Percentiles rank a stretch among this genome's conserved stretches.
These are phyloP conservation scores for Populus tomentosa DNA, from an alignment of 441 rosid genomes.

Conservation along the genomic window DNA sequence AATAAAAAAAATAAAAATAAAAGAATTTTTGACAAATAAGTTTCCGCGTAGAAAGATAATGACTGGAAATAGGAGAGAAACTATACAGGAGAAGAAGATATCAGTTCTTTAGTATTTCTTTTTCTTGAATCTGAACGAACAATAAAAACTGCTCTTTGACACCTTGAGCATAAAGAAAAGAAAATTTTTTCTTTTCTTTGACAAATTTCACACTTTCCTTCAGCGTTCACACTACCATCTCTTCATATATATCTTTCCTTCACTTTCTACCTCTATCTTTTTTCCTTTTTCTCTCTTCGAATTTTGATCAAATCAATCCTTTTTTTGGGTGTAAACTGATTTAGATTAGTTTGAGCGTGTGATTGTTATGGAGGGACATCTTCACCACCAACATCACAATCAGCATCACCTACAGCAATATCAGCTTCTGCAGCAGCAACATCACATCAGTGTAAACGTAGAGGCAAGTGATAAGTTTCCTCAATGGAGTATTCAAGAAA, in stretches of 20 bases:
- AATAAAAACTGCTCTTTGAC: conserved; percentile 25
- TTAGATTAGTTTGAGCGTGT: conserved; percentile 1
- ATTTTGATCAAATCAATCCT: background rate
- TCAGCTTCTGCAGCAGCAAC: conserved; percentile 27
- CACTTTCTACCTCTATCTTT: conserved; percentile 16
- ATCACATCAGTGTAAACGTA: conserved; percentile 35
- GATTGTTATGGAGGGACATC: conserved; percentile 48
- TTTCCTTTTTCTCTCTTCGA: conserved; percentile 7
- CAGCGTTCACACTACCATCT: conserved; percentile 36
- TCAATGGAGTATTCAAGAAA: conserved; percentile 90
- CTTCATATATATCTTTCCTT: conserved; percentile 24
- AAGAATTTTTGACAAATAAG: conserved; percentile 24
- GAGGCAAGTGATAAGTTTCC: conserved; percentile 77
- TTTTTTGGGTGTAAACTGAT: background rate
- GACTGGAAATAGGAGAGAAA: conserved; percentile 24
- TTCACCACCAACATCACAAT: conserved; percentile 41
- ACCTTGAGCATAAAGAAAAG: conserved; percentile 18
- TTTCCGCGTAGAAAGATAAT: conserved; percentile 89
- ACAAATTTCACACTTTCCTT: conserved; percentile 50
- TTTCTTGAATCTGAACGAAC: conserved; percentile 33
- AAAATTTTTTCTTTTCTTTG: background rate
- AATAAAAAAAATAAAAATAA: background rate
- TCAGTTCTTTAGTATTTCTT: conserved; percentile 2
- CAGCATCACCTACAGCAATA: conserved; percentile 19
- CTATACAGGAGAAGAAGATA: conserved; percentile 27